A percentile compares a stretch with the other conserved stretches of the same genome.
These are phyloP conservation scores for Dysphania ambrosioides DNA, from an alignment of 148 eudicot species.

Conservation along the genomic window DNA sequence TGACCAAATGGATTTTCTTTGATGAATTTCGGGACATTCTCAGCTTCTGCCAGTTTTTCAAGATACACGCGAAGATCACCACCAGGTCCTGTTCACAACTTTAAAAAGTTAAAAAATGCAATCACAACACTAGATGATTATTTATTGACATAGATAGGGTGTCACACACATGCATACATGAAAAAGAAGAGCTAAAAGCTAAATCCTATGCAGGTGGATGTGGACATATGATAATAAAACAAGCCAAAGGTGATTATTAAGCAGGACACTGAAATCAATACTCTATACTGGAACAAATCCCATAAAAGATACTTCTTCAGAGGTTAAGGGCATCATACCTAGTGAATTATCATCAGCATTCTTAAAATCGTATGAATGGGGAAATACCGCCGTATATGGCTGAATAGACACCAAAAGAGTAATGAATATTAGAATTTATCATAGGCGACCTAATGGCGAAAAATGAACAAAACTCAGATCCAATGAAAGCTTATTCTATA, in stretches of 20 bases:
- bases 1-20: constrained; percentile 70
- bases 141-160: too few species aligned
- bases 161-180: not conserved
- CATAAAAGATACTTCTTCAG: not conserved
- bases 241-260: not conserved
- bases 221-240: not conserved
- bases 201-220: not conserved
- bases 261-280: not conserved
- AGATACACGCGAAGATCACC: constrained; percentile 68
- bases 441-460: not conserved
- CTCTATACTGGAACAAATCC: not conserved
- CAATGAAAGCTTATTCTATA: not conserved
- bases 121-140: not conserved
- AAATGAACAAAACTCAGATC: not conserved
- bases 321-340: constrained; percentile 41
- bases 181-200: not conserved
- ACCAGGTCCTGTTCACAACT: constrained; percentile 45
- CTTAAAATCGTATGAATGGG: constrained; percentile 44
- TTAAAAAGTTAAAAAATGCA: not conserved
- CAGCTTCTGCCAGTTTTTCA: constrained; percentile 48
- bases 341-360: constrained; percentile 46
- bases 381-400: constrained; percentile 76
- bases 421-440: constrained; percentile 3
- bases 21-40: constrained; percentile 57
- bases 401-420: constrained; percentile 24